Evolutionary conservation across 371 early-diverging fungal genomes (phyloP), one percentile per base, ranked within the genome.

Genomic region (Thermomucor indicae-seudaticae): DNA sequence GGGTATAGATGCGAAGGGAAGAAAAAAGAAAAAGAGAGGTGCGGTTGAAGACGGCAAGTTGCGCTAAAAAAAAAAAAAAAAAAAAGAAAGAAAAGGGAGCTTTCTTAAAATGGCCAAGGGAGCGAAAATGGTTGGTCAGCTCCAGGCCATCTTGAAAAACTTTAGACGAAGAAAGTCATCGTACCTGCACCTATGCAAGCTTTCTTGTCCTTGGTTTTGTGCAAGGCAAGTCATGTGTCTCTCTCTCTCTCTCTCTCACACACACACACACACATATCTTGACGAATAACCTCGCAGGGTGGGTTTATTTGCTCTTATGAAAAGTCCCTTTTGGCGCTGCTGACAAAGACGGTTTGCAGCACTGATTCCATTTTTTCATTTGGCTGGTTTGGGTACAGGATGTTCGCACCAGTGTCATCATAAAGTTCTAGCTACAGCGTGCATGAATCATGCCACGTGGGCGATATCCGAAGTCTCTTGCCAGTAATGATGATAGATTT

Each of bases 1-100:
- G 37, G 25, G 56, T 40, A 55, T 49, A 35, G 19, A 51, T 34
- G n/a, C 20, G 20, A 37, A 23, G 23, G 35, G 20, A 37, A 20
- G 16, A 38, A 17, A 44, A 29, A 30, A 53, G 34, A 28, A 43
- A 45, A 37, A 37, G 10, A 37, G 37, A 41, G 30, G 30, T n/a
- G 31, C 24, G 29, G 50, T 32, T 38, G 41, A 19, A 24, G 29
- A 24, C 24, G 29, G 28, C 44, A 14, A 27, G 24, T 23, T 29
- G 28, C 23, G 25, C 7, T 19, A 29, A 25, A 25, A 19, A 19
- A 5, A 19, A 5, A 37, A 14, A 37, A 37, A 37, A 37, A 37
- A 37, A 37, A 37, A 10, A 11, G 37, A 17, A 39, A 39, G 39
- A 39, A 39, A 39, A 22, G 39, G 22, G 39, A 39, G 22, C 39